Evolutionary conservation across 371 early-diverging fungal genomes (phyloP).

Genomic region (Sporodiniella umbellata): DNA sequence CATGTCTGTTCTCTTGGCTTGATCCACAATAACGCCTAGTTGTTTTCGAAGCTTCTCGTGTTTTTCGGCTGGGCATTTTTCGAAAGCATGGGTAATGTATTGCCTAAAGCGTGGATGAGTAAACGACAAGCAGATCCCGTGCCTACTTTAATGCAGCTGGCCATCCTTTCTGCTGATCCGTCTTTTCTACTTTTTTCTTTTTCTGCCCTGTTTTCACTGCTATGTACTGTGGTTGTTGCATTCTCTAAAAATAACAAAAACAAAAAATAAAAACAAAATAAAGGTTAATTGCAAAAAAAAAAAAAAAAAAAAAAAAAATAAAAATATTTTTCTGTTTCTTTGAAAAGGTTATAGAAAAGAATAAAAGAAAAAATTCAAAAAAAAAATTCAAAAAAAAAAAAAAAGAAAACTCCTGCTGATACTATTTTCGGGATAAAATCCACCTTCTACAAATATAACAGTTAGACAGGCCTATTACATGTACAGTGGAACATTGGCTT

Average conservation of each 20-base stretch:
- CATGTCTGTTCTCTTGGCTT: slow-evolving; percentile 29
- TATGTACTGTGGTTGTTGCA: slow-evolving; percentile 12
- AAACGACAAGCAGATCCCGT: too few species aligned
- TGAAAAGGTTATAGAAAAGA: background rate
- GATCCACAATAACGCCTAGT: slow-evolving; percentile 38
- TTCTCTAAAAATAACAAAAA: background rate
- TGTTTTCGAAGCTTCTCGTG: slow-evolving; percentile 42
- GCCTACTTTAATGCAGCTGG: slow-evolving; percentile 16
- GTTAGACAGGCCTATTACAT: too few species aligned
- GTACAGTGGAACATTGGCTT: too few species aligned
- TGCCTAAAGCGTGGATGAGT: slow-evolving; percentile 21
- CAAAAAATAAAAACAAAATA: background rate
- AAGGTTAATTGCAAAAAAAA: too few species aligned
- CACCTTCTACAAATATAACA: too few species aligned
- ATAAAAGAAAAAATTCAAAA: too few species aligned
- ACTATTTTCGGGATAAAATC: too few species aligned
- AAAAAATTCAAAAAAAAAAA: too few species aligned
- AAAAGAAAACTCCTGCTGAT: too few species aligned
- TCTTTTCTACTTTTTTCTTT: slow-evolving; percentile 1
- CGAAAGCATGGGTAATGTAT: slow-evolving; percentile 51
- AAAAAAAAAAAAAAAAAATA: too few species aligned
- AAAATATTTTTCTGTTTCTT: background rate
- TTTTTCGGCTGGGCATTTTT: slow-evolving; percentile 31
- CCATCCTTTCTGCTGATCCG: slow-evolving; percentile 4
- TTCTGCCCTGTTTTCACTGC: slow-evolving; percentile 12